phyloP scores from a whole-genome alignment of 202 grass and related monocot genomes.

The Setaria italica region DNA sequence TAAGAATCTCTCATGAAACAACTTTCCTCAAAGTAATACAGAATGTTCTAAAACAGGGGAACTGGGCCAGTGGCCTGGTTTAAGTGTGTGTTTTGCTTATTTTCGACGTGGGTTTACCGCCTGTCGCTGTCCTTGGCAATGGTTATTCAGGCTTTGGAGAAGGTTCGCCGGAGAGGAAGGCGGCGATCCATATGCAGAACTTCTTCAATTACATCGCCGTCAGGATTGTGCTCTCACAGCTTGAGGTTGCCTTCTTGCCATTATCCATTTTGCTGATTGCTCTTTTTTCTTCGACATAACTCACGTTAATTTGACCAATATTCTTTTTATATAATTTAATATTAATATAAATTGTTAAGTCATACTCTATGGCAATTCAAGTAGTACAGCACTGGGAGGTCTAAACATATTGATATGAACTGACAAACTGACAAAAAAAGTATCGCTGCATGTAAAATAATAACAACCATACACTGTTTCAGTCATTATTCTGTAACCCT shows the following conservation, averaged over 20 bases:
- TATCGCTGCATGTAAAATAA: not conserved
- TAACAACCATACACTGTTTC: not conserved
- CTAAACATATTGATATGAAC: not conserved
- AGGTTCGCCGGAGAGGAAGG: slow-evolving; percentile 81
- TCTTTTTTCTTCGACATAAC: not conserved
- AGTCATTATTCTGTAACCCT: no score
- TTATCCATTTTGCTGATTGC: not conserved
- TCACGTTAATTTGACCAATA: not conserved
- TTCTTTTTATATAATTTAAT: not conserved
- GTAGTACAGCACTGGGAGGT: not conserved
- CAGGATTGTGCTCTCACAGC: slow-evolving; percentile 77
- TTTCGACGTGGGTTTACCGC: not conserved
- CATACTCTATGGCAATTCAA: not conserved
- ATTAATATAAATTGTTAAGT: not conserved
- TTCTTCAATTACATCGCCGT: slow-evolving; percentile 93
- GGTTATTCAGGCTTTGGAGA: slow-evolving; percentile 67
- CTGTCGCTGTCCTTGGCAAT: not conserved
- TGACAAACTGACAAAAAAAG: not conserved
- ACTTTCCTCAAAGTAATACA: not conserved
- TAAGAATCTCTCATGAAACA: not conserved
- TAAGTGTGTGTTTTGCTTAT: not conserved
- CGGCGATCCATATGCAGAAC: slow-evolving; percentile 69
- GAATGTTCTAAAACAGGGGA: no score
- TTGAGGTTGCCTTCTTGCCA: slow-evolving; percentile 60
- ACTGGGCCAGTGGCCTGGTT: no score